Evolutionary conservation across 202 grass and related monocot species (phyloP).

Genomic region (Hordeum pubiflorum): DNA sequence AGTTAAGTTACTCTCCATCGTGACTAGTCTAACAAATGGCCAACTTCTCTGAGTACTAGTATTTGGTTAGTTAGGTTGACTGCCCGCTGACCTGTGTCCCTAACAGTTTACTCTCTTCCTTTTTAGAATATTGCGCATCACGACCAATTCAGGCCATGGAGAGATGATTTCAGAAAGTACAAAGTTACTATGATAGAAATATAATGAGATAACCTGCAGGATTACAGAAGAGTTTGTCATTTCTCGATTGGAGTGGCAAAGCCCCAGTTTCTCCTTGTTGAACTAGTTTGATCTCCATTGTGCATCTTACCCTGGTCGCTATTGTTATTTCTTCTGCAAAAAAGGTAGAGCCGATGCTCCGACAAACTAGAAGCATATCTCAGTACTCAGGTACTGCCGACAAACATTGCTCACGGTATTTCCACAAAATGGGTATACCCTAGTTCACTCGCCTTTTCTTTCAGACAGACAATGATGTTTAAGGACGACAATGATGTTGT

Average conservation of each 20-base stretch:
- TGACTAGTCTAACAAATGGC: neutral
- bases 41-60: too few species aligned
- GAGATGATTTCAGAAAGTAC: constrained; percentile 22
- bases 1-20: too few species aligned
- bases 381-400: too few species aligned
- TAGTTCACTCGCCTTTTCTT: too few species aligned
- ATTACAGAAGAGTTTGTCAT: neutral
- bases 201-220: neutral
- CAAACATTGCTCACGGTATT: too few species aligned
- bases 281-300: neutral
- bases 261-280: neutral
- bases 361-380: neutral
- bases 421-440: too few species aligned
- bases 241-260: neutral
- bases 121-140: constrained; percentile 46
- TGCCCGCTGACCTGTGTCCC: neutral
- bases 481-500: neutral
- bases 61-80: neutral
- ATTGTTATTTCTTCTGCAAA: neutral
- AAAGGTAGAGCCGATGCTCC: neutral
- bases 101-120: constrained; percentile 12
- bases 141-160: constrained; percentile 54
- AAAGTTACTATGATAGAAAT: neutral
- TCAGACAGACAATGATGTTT: neutral
- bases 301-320: neutral